Base-by-base conservation (phyloP, 805 yeast species). In the Candida bentonensis region DNA sequence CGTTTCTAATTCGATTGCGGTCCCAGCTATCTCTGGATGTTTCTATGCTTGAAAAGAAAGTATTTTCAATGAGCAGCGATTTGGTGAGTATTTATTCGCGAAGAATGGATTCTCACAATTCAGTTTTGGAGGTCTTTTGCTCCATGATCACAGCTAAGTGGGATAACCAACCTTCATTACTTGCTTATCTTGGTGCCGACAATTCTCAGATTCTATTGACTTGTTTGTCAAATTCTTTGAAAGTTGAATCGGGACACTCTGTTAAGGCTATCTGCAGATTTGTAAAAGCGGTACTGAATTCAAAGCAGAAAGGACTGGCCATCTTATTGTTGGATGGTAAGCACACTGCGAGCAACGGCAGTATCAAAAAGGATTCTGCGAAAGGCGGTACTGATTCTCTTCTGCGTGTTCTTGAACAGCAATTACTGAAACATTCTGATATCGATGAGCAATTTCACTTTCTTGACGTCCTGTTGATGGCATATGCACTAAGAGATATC, bases 221-320 rank as follows among this genome's bases (percentile, higher is more conserved):
- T 20, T 70, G 79, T 0, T 56, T 87, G 26, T 69, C 78, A 0
- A 52, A 69, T 1, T 86, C 84, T 52, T 63, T 87, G 53, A 70
- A 73, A 25, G 74, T 72, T 47, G 64, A 73, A 30, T n/a, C 36
- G 5, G 17, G 36, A 11, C 36, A 15, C 5, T 9, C 36, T 30
- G 36, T 30, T 30, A 30, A 30, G 17, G 17, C 7, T 11, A 30
- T 0, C 65, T 77, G 49, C 77, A 73, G 73, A 45, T 79, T 83
- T 48, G 73, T 83, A 44, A 70, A 85, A 21, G 68, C 83, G 0
- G 75, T 81, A 2, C 69, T 82, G 72, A 75, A 72, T 46, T 81
- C 84, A 3, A 74, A 76, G 40, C 92, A 83, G 58, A 84, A 82
- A 57, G 94, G 92, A 2, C 59, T 83, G n/a, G 70, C 88, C 0